These are phyloP conservation scores for Priceomyces carsonii DNA, from an alignment of 805 yeast genomes.

Conservation along the genomic window DNA sequence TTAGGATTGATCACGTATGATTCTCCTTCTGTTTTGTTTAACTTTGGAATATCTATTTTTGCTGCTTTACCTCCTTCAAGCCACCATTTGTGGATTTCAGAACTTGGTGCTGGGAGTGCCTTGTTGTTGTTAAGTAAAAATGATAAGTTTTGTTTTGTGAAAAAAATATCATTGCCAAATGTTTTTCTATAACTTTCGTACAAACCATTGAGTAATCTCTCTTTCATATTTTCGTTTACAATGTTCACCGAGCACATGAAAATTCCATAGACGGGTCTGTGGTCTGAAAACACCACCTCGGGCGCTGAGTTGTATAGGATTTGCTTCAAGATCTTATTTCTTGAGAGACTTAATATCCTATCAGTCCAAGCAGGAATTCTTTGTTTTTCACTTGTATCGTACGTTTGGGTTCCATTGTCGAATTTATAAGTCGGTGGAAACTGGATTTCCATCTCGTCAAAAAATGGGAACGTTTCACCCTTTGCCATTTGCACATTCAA, in stretches of 20 bases:
- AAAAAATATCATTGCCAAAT: constrained; percentile 41
- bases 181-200: constrained; percentile 55
- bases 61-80: constrained; percentile 73
- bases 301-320: constrained; percentile 58
- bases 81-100: constrained; percentile 91
- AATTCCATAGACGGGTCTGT: constrained; percentile 81
- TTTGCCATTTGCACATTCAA: constrained; percentile 67
- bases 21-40: constrained; percentile 28
- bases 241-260: constrained; percentile 65
- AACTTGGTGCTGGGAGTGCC: constrained; percentile 84
- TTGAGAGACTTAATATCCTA: constrained; percentile 62
- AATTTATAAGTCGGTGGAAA: constrained; percentile 92
- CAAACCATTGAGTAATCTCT: constrained; percentile 54
- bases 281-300: constrained; percentile 75
- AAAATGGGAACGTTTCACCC: constrained; percentile 72
- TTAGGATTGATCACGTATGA: constrained; percentile 61
- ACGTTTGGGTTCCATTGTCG: constrained; percentile 76
- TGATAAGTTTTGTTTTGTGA: constrained; percentile 24
- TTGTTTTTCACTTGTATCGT: constrained; percentile 89
- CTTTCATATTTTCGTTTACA: constrained; percentile 61
- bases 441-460: constrained; percentile 70
- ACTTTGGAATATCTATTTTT: constrained; percentile 56
- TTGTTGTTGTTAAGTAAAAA: constrained; percentile 24
- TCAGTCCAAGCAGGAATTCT: constrained; percentile 98
- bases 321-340: constrained; percentile 61